Base-by-base conservation (phyloP, 768 basidiomycete genomes). In the Termitomyces sp. region DNA sequence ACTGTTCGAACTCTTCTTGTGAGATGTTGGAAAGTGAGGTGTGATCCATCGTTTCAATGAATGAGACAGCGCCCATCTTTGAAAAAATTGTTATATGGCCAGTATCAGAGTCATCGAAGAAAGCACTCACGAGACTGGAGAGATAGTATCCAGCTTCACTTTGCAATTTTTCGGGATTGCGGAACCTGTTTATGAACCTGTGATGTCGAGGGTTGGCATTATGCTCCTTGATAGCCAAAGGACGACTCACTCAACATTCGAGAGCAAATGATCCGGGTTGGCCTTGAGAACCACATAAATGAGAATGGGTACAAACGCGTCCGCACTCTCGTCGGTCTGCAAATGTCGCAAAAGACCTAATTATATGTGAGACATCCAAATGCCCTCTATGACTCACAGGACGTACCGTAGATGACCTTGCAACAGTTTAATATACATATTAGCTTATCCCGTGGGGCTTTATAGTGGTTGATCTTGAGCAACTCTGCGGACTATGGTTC, bases 1-100 rank as follows among this genome's bases (percentile, higher is more conserved):
- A 88, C 87, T 71, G 76, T 66, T 98, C 97, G 56, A 99, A 99
- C 59, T 98, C 93, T 43, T 89, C 88, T 67, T 93, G 90, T 0
- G 90, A 83, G 58, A 98, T 98, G 62, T 90, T 87, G n/a, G 93
- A 96, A 42, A 99, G 73, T 8, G 90, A 90, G 0, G 93, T 88
- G 56, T 95, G 90, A 67, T 98, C 97, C 92, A 99, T 94, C 0
- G 93, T 91, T 71, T 99, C 97, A 58, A 99, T 94, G 68, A 98
- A 99, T 1, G 92, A 90, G 35, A 98, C 91, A 2, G 97, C 93
- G 3, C 93, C 97, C 83, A 89, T 95, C 93, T 98, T 58, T 8
- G 5, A 7, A 30, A 19, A 51, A 34, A 7, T 19, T 0, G 11
- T 24, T 52, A 48, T 43, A 42, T 32, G 19, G 8, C 4, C 30